phyloP scores from a whole-genome alignment of 2,329 filamentous ascomycete species.

The Colletotrichum scovillei region DNA sequence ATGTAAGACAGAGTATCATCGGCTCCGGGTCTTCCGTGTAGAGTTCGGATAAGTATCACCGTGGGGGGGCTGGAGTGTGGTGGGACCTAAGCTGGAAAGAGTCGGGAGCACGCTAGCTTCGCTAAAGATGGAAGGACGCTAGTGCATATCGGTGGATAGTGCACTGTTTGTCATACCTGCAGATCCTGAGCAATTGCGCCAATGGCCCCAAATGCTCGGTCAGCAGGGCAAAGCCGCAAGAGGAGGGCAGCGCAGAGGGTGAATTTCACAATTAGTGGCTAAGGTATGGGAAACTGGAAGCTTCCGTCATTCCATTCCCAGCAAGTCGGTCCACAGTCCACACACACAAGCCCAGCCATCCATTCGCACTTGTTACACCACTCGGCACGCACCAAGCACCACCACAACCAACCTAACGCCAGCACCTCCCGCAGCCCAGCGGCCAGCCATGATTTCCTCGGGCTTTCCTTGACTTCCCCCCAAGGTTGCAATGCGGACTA shows the following conservation, averaged over 20 bases:
- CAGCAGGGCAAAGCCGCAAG: slow-evolving; percentile 18
- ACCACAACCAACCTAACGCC: background rate
- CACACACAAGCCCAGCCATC: background rate
- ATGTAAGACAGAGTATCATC: background rate
- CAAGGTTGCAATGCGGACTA: background rate
- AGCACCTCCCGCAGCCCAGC: background rate
- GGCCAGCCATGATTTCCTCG: background rate
- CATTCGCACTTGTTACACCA: background rate
- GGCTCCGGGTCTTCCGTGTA: background rate
- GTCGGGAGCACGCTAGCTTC: background rate
- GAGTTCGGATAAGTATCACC: background rate
- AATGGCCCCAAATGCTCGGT: slow-evolving; percentile 23
- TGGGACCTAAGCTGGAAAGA: background rate
- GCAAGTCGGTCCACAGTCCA: background rate
- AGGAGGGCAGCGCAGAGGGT: background rate
- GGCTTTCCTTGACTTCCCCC: background rate
- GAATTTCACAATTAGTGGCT: background rate
- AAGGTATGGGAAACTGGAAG: slow-evolving; percentile 25
- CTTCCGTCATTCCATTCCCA: slow-evolving; percentile 30
- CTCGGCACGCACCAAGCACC: slow-evolving; percentile 11
- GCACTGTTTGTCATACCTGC: slow-evolving; percentile 35
- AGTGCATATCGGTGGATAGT: slow-evolving; percentile 9
- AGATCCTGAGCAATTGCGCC: slow-evolving; percentile 23
- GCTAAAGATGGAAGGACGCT: slow-evolving; percentile 20
- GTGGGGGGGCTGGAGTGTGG: background rate